Evolutionary conservation across 129 eudicot genomes (phyloP).

Genomic region (Flaveria trinervia): DNA sequence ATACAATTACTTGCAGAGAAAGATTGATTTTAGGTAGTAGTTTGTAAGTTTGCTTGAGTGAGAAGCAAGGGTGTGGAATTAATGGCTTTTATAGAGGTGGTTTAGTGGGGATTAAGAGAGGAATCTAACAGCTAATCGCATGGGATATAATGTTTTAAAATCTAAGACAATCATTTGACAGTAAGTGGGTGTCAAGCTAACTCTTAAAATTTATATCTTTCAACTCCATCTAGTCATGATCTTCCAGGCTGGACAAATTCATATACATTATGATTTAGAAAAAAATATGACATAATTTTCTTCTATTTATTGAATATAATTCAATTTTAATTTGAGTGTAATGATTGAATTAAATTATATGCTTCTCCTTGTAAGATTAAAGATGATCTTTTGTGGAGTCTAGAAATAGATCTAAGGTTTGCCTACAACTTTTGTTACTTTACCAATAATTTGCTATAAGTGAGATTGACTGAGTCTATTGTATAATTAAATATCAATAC

Average conservation of each 20-base stretch:
- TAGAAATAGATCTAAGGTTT: no score
- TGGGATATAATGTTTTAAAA: constrained; percentile 17
- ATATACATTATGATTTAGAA: neutral
- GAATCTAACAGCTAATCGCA: constrained; percentile 39
- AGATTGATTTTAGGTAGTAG: neutral
- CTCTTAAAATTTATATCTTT: neutral
- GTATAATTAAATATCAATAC: no score
- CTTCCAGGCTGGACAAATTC: constrained; percentile 25
- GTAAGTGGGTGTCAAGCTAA: constrained; percentile 22
- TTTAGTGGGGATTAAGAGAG: constrained; percentile 24
- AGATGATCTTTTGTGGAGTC: no score
- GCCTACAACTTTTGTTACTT: no score
- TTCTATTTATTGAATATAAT: no score
- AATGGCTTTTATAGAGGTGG: constrained; percentile 13
- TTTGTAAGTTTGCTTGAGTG: neutral
- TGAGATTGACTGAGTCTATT: no score
- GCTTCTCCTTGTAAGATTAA: no score
- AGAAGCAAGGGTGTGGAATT: constrained; percentile 18
- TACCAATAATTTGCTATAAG: no score
- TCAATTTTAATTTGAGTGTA: no score
- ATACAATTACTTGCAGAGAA: neutral
- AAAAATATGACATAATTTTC: neutral
- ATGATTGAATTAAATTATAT: no score
- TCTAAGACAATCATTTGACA: constrained; percentile 18
- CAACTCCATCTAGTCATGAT: neutral